Percentiles rank a stretch among this genome's conserved stretches.
Evolutionary conservation across 2,329 filamentous ascomycete genomes (phyloP).

Genomic region (Aspergillus quadrilineatus): DNA sequence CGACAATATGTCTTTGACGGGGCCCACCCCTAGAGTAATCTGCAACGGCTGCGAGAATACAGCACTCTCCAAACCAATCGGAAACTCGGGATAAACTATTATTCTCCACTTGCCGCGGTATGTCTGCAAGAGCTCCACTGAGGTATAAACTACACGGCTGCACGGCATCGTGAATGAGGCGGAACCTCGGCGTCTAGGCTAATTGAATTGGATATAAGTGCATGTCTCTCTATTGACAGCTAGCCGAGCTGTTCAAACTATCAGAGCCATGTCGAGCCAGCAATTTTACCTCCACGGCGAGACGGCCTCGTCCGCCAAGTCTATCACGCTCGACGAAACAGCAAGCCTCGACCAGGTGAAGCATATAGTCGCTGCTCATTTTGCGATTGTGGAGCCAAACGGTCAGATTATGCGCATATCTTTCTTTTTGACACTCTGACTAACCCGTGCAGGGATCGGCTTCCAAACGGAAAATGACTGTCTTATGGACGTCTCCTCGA

Average conservation of each 20-base stretch:
- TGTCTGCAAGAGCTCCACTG: neutral
- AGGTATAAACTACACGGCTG: neutral
- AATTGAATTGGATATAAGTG: neutral
- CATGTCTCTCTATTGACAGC: neutral
- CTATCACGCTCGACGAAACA: conserved; percentile 24
- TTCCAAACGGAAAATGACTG: conserved; percentile 18
- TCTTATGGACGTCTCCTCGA: conserved; percentile 20
- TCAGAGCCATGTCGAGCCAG: neutral
- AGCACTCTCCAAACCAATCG: neutral
- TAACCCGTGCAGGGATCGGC: conserved; percentile 18
- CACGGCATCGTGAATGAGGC: neutral
- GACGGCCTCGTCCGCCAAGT: conserved; percentile 18
- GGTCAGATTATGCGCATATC: conserved; percentile 17
- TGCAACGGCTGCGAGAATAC: neutral
- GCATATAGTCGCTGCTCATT: conserved; percentile 28
- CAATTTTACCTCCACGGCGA: conserved; percentile 23
- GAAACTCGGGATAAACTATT: neutral
- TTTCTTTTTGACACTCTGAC: neutral
- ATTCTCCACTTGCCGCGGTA: neutral
- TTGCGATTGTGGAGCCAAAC: conserved; percentile 32
- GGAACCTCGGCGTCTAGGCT: neutral
- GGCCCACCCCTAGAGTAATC: neutral
- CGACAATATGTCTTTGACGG: neutral
- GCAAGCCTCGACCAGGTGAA: conserved; percentile 21
- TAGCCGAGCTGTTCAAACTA: too few relatives aligned